phyloP scores from a whole-genome alignment of 2,329 filamentous ascomycete species.

The Rugonectria rugulosa region DNA sequence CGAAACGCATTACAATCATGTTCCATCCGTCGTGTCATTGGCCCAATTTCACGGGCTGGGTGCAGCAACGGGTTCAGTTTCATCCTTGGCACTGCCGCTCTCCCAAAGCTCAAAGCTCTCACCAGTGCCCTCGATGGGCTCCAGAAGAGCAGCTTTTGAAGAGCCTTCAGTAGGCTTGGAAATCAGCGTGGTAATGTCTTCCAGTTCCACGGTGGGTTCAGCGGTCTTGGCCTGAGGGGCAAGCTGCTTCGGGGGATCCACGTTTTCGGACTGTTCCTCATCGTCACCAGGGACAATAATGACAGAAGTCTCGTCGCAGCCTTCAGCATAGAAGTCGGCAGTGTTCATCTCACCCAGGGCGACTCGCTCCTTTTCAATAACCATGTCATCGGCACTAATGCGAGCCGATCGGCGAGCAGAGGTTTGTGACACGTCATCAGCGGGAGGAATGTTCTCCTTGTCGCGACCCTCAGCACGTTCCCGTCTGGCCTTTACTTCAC shows the following conservation, averaged over 20 bases:
- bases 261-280: constrained; percentile 46
- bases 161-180: constrained; percentile 46
- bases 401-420: constrained; percentile 45
- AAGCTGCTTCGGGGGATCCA: constrained; percentile 24
- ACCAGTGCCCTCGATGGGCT: constrained; percentile 65
- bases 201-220: constrained; percentile 30
- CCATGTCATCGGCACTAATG: constrained; percentile 57
- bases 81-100: constrained; percentile 70
- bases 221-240: constrained; percentile 30
- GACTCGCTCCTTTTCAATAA: constrained; percentile 69
- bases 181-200: constrained; percentile 48
- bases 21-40: constrained; percentile 17
- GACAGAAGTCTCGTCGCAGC: constrained; percentile 68
- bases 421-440: constrained; percentile 69
- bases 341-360: constrained; percentile 73
- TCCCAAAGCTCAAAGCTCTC: constrained; percentile 75
- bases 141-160: constrained; percentile 56
- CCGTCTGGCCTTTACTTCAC: constrained; percentile 59
- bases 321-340: constrained; percentile 72
- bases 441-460: constrained; percentile 93
- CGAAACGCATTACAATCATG: constrained; percentile 13
- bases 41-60: constrained; percentile 33
- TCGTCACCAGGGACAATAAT: constrained; percentile 70
- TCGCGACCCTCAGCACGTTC: constrained; percentile 69
- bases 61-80: constrained; percentile 46